Conservation (phyloP, 139 green algal genomes). For the Gonium pectorale region DNA sequence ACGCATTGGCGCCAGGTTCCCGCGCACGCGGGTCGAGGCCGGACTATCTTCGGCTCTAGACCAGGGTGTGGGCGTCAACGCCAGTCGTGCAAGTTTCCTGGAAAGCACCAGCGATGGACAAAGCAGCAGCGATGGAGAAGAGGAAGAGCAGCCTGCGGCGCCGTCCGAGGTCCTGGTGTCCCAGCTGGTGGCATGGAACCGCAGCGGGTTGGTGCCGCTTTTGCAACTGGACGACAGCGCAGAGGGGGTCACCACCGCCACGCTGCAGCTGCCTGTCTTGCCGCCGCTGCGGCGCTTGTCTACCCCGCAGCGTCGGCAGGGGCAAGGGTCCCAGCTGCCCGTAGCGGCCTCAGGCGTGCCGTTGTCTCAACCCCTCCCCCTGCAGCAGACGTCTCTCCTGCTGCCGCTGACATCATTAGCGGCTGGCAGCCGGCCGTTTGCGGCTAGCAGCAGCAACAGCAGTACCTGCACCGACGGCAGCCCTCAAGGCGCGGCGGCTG, state of each 20-base stretch:
- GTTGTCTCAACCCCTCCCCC: neutral
- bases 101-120: no score
- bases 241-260: neutral
- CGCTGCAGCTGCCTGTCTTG: conserved; percentile 2
- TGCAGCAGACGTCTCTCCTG: neutral
- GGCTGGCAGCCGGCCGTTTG: neutral
- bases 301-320: no score
- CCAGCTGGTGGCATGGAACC: conserved; percentile 34
- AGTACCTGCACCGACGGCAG: neutral
- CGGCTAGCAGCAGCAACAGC: neutral
- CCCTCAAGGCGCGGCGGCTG: neutral
- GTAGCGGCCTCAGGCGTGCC: neutral
- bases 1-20: no score
- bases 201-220: neutral
- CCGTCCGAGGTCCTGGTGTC: neutral
- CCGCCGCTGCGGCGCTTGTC: neutral
- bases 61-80: neutral
- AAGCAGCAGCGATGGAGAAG: neutral
- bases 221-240: conserved; percentile 11
- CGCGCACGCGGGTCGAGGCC: no score
- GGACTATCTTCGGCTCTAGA: no score
- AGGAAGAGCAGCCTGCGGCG: neutral
- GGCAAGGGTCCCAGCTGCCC: no score
- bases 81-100: no score
- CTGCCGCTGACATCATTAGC: neutral